Base-by-base conservation (phyloP, 257 asterid species). In the Primulina tabacum region DNA sequence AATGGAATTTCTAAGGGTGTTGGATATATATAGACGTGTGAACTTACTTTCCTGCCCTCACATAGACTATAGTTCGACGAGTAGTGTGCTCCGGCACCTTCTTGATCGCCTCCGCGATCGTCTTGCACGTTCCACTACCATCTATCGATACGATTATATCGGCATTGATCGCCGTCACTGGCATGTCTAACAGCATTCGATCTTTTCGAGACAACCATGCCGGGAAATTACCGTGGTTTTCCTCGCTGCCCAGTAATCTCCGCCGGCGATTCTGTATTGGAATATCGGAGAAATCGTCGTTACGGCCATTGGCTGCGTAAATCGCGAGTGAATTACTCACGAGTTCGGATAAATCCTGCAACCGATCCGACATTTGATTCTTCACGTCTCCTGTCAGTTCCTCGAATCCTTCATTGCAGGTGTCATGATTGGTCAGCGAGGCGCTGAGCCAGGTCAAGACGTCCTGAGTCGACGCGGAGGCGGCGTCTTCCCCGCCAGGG, bases 401-500 rank as follows among this genome's bases (percentile, higher is more conserved):
- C 1, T 62, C 68, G 21, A 84, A 79, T 1, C 89, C 87, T 0
- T 84, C 89, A 3, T 75, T 60, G 53, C 89, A 84, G 8, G 89
- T 84, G 77, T 84, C 89, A 29, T 84, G 89, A 33, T 80, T 79
- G 8, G 89, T 82, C 7, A 84, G 34, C 30, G 89, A 68, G 2
- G 89, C 81, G 62, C 87, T 82, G 30, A 84, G 76, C 89, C 89
- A 84, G 66, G 89, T 84, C 74, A 68, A 58, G 8, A 84, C 78
- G 69, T 84, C 82, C 17, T 77, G 80, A 4, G 77, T 35, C 55
- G 80, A 62, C 7, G 47, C 58, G 59, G 63, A 8, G 37, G 75
- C 43, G 33, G 8, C 8, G 57, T 50, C 57, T 50, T 35, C 77
- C 0, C 52, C 83, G 8, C 55, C 74, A 16, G 79, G 70, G 2